phyloP scores from a whole-genome alignment of 495 filamentous ascomycete genomes.

The Neurospora africana region DNA sequence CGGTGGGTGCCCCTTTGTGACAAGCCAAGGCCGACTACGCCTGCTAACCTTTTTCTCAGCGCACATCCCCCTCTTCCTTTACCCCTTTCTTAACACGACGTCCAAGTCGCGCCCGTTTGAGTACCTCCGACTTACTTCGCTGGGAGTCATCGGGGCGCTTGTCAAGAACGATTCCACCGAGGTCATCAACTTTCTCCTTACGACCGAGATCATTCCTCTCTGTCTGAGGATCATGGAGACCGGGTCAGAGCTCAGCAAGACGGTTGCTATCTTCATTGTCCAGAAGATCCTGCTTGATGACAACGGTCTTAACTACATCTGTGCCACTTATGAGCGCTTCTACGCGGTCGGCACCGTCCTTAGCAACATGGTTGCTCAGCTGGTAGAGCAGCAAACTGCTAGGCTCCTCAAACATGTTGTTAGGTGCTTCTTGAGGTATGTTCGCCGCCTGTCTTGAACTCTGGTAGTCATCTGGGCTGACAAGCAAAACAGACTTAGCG shows the following conservation, averaged over 20 bases:
- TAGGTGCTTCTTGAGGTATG: constrained; percentile 86
- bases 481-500: constrained; percentile 56
- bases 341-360: constrained; percentile 96
- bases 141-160: constrained; percentile 95
- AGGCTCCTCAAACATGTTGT: constrained; percentile 96
- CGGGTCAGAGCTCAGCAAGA: constrained; percentile 96
- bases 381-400: constrained; percentile 96
- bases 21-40: not conserved
- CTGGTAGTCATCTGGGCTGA: constrained; percentile 7
- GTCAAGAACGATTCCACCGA: constrained; percentile 99
- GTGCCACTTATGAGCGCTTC: constrained; percentile 98
- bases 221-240: constrained; percentile 99
- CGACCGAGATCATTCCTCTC: constrained; percentile 96
- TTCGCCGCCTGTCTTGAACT: not conserved
- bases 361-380: constrained; percentile 95
- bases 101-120: constrained; percentile 98
- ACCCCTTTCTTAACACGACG: constrained; percentile 97
- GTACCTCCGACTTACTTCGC: constrained; percentile 90
- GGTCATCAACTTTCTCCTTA: constrained; percentile 97
- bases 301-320: constrained; percentile 95
- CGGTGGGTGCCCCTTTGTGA: constrained; percentile 43
- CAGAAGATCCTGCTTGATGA: constrained; percentile 98
- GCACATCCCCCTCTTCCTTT: constrained; percentile 97
- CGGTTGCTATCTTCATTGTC: constrained; percentile 99
- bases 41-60: constrained; percentile 41